These are phyloP conservation scores for Cytospora schulzeri DNA, from an alignment of 2,329 filamentous ascomycete genomes.

Conservation along the genomic window DNA sequence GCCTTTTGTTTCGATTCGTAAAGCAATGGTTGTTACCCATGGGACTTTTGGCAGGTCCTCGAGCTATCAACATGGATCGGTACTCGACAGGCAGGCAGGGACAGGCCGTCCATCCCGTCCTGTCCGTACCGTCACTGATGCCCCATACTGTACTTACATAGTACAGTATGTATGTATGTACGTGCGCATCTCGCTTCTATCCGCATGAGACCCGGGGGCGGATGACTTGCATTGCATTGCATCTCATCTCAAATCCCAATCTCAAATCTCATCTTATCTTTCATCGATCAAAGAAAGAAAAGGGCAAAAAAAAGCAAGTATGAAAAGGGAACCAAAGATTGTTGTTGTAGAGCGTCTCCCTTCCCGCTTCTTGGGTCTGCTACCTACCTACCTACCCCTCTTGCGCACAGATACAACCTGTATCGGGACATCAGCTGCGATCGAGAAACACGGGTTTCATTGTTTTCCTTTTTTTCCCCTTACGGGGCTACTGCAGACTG, in stretches of 20 bases:
- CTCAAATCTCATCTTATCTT: background rate
- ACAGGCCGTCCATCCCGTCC: background rate
- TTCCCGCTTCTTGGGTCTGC: background rate
- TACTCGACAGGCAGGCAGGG: background rate
- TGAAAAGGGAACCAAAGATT: background rate
- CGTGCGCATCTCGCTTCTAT: conserved; percentile 2
- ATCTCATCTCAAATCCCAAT: background rate
- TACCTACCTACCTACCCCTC: background rate
- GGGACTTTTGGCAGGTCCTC: no score
- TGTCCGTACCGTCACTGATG: background rate
- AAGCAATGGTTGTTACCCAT: no score
- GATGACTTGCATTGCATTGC: conserved; percentile 1
- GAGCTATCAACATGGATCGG: background rate
- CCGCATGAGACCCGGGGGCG: background rate
- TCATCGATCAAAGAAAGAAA: background rate
- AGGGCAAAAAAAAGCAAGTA: background rate
- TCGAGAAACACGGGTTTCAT: background rate
- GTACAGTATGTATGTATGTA: background rate
- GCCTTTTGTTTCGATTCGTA: no score
- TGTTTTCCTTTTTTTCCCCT: background rate
- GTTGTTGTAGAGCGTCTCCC: background rate
- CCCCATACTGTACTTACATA: background rate
- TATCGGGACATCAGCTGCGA: background rate
- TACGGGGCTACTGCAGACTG: background rate
- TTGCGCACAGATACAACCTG: background rate